Evolutionary conservation across 1,284 basidiomycete genomes (phyloP), one percentile per base, ranked within the genome.

Genomic region (Apiotrichum gamsii): DNA sequence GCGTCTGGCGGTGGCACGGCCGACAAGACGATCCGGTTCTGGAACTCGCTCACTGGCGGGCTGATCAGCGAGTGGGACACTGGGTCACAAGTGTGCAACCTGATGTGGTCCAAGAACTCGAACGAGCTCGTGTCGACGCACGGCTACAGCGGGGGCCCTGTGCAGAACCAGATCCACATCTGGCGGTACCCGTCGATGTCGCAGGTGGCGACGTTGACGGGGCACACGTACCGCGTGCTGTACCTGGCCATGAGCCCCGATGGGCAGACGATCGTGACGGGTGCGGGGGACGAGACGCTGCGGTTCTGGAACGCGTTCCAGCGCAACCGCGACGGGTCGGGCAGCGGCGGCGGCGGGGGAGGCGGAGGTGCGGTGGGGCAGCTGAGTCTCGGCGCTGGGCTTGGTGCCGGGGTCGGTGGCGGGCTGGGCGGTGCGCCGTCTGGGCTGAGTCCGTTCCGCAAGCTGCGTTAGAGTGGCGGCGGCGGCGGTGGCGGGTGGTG

Each of bases 1-100:
- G 95, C 94, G 1, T 90, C 87, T 3, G 95, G 95, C n/a, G 94
- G 95, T 21, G 95, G 94, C 13, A 98, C 95, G 10, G 90, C 94
- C 56, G 90, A 90, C 69, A 96, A 94, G 75, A 93, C 91, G 67
- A 94, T 98, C 47, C 78, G 93, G 43, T 97, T 96, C 67, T 98
- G 94, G 94, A 98, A 98, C 68, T 89, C 87, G 15, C 75, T 81
- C 43, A 91, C 83, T 39, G 95, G 95, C 30, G 81, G 78, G 15
- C 80, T 93, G 79, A 75, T 95, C 50, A 83, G 80, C 56, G 84
- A 90, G 66, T 77, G 90, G 52, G 90, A 95, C 67, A 95, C 91
- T 0, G 91, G 91, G 4, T 89, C 86, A 56, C 90, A 96, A 78
- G 91, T 98, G 32, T 97, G 94, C 76, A 97, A 97, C 72, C 80